These are phyloP conservation scores for Thermothelomyces thermophilus DNA, from an alignment of 2,329 filamentous ascomycete genomes.

Conservation along the genomic window DNA sequence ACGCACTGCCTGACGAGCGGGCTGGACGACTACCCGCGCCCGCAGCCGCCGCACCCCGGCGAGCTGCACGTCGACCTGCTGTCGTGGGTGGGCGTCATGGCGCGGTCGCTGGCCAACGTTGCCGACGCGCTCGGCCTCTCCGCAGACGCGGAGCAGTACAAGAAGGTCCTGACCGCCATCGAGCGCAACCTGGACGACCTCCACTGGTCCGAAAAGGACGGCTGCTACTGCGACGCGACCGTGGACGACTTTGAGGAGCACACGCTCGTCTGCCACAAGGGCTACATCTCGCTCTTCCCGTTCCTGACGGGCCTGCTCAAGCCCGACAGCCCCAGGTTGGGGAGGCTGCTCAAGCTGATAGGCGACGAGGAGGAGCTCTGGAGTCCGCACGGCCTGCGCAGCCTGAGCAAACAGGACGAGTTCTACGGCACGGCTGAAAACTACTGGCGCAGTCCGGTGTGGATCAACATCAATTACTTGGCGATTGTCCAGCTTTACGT, in stretches of 20 bases:
- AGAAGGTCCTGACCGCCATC: conserved; percentile 68
- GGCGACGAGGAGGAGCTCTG: conserved; percentile 80
- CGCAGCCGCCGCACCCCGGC: conserved; percentile 88
- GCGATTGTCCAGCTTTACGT: conserved; percentile 71
- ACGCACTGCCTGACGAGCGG: conserved; percentile 87
- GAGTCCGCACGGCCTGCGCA: conserved; percentile 81
- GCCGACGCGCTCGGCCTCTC: conserved; percentile 65
- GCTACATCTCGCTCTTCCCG: conserved; percentile 89
- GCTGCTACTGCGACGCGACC: conserved; percentile 89
- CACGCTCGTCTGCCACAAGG: conserved; percentile 86
- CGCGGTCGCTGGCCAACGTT: conserved; percentile 73
- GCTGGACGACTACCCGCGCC: conserved; percentile 90
- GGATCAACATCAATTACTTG: conserved; percentile 96
- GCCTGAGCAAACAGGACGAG: conserved; percentile 74
- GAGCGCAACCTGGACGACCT: conserved; percentile 81
- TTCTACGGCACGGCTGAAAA: conserved; percentile 90
- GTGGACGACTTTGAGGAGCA: conserved; percentile 94
- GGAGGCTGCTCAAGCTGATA: conserved; percentile 69
- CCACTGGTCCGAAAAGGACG: conserved; percentile 77
- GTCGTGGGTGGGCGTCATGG: conserved; percentile 97
- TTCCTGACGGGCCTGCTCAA: conserved; percentile 79
- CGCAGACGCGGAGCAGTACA: conserved; percentile 71
- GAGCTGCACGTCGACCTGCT: conserved; percentile 94
- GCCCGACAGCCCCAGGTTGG: conserved; percentile 66
- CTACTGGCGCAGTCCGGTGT: conserved; percentile 92